Evolutionary conservation across 768 basidiomycete genomes (phyloP).

Genomic region (Pleurotus ostreatus): DNA sequence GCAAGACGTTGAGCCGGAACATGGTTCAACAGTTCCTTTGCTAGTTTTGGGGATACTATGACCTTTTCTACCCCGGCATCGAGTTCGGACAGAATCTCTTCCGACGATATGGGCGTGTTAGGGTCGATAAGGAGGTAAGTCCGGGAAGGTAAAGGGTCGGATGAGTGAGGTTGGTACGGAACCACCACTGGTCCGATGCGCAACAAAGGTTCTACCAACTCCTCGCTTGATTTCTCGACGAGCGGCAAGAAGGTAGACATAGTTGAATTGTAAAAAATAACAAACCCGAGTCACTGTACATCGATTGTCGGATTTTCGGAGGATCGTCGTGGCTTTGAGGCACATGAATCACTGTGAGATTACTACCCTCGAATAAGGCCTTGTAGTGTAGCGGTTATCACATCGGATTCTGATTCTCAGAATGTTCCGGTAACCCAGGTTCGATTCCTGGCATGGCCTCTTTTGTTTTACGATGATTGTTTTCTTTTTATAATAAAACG

Average conservation of each 20-base stretch:
- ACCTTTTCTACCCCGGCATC: conserved; percentile 80
- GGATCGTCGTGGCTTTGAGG: not conserved
- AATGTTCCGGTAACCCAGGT: conserved; percentile 8
- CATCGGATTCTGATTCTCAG: conserved; percentile 10
- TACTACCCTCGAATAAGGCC: not conserved
- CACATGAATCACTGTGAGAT: not conserved
- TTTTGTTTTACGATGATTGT: too few species aligned
- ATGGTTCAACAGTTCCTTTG: conserved; percentile 59
- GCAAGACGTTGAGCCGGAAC: conserved; percentile 72
- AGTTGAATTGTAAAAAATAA: not conserved
- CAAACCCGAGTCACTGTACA: not conserved
- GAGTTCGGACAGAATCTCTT: conserved; percentile 59
- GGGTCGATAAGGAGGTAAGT: conserved; percentile 16
- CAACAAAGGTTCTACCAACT: conserved; percentile 7
- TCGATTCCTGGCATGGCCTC: conserved; percentile 9
- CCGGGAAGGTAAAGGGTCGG: conserved; percentile 4
- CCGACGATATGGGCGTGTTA: conserved; percentile 37
- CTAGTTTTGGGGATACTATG: conserved; percentile 65
- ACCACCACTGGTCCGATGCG: conserved; percentile 14
- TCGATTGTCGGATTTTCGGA: conserved; percentile 4
- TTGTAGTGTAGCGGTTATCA: conserved; percentile 13
- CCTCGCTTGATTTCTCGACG: conserved; percentile 7
- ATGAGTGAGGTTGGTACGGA: not conserved
- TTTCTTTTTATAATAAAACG: too few species aligned
- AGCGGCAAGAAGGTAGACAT: conserved; percentile 13